Base-by-base conservation (phyloP, 169 alveolate genomes). In the Cryptosporidium baileyi region DNA sequence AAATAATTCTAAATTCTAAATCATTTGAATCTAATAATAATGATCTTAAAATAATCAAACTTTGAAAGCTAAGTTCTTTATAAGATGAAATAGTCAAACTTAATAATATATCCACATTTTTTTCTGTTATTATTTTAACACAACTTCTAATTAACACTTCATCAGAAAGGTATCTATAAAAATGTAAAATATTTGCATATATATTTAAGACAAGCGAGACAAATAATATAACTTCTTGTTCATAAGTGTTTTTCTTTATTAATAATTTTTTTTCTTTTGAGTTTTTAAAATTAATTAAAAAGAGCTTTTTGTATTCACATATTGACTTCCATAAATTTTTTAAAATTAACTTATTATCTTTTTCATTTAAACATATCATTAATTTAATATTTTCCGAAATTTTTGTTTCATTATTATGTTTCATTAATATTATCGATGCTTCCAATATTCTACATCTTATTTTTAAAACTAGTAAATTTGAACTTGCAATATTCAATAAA, bases 11-110 rank as follows among this genome's bases (percentile, higher is more conserved):
- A 38, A 26, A 54, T 57, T 74, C 52, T 11, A n/a, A 19, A 22
- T 74, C 67, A 5, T 15, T 59, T 15, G 85, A 52, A 57, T 74
- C 65, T 15, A 74, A 74, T 36, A 74, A 22, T 36, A 74, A 26
- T 22, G 85, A 74, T 36, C 67, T 51, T 38, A 74, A 11, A 22
- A 74, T 74, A 13, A 74, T 54, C 36, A 40, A 60, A 38, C 74
- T 38, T 45, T 32, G 26, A 74, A 74, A 40, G 34, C 52, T 24
- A 30, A 74, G 13, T 38, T 57, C 54, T 36, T 36, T 40, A 57
- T n/a, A 13, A 5, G 65, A 34, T 13, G 74, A 49, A n/a, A 74
- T 22, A 24, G 67, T 34, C 9, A 74, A 26, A 15, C 43, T 60
- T 4, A 74, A 28, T 1, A 74, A 15, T 4, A 40, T 19, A n/a